Evolutionary conservation across 2,329 filamentous ascomycete genomes (phyloP).

Genomic region (Didymella pinodella): DNA sequence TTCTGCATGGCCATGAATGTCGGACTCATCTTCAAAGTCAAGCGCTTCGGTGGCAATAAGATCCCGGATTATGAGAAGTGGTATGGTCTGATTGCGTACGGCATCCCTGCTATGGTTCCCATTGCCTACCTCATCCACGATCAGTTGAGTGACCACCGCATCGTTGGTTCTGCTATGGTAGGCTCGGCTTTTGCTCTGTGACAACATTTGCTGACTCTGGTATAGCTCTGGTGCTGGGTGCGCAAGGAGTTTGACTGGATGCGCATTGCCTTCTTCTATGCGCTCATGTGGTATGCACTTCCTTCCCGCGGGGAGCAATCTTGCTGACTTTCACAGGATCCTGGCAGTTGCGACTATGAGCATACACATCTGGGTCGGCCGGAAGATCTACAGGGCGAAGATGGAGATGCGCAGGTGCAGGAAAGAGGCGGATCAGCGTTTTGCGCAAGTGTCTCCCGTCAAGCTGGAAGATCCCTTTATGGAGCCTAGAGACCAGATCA

Average conservation of each 20-base stretch:
- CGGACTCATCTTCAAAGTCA: slow-evolving; percentile 78
- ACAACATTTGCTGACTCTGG: neutral
- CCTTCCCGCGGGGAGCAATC: neutral
- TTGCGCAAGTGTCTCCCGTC: slow-evolving; percentile 4
- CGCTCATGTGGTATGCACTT: slow-evolving; percentile 66
- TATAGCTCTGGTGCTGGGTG: slow-evolving; percentile 83
- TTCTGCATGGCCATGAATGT: slow-evolving; percentile 86
- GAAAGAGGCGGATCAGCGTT: slow-evolving; percentile 22
- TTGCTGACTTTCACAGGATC: slow-evolving; percentile 46
- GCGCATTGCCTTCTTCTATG: slow-evolving; percentile 79
- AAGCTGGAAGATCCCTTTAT: slow-evolving; percentile 42
- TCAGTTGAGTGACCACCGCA: slow-evolving; percentile 59
- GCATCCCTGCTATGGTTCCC: slow-evolving; percentile 73
- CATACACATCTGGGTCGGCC: slow-evolving; percentile 72
- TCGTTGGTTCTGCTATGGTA: slow-evolving; percentile 76
- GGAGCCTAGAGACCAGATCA: slow-evolving; percentile 52
- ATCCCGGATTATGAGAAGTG: slow-evolving; percentile 73
- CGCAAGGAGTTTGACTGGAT: slow-evolving; percentile 71
- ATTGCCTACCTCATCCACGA: slow-evolving; percentile 72
- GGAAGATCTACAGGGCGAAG: slow-evolving; percentile 69
- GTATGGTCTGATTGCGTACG: slow-evolving; percentile 76
- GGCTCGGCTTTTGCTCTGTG: slow-evolving; percentile 20
- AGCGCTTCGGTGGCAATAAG: slow-evolving; percentile 70
- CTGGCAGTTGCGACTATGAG: slow-evolving; percentile 67
- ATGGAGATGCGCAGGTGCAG: slow-evolving; percentile 60